Percentiles rank a stretch among this genome's conserved stretches.
phyloP scores from a whole-genome alignment of 306 rosid species.

The Aeschynomene evenia region DNA sequence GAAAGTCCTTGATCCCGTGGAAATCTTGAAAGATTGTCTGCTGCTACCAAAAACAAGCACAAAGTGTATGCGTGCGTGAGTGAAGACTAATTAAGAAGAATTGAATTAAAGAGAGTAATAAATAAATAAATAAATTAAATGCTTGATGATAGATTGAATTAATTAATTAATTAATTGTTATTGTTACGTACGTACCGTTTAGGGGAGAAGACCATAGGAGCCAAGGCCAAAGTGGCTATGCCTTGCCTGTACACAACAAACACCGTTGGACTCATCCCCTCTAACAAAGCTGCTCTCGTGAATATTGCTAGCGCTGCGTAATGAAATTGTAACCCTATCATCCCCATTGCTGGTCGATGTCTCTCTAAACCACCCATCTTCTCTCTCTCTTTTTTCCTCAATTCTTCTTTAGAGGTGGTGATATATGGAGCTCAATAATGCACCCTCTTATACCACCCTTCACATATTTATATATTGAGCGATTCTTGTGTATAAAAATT shows the following conservation, averaged over 20 bases:
- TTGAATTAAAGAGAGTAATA: too few relatives aligned
- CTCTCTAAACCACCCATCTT: constrained; percentile 43
- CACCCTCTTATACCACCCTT: not conserved
- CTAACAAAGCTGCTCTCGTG: constrained; percentile 61
- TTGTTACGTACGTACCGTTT: too few relatives aligned
- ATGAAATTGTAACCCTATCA: constrained; percentile 54
- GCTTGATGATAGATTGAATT: too few relatives aligned
- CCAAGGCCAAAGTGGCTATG: constrained; percentile 57
- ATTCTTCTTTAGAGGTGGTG: not conserved
- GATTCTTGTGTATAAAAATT: too few relatives aligned
- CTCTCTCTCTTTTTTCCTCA: too few relatives aligned
- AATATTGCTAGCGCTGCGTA: constrained; percentile 59
- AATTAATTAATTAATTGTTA: too few relatives aligned
- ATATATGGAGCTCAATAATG: not conserved
- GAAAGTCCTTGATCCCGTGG: constrained; percentile 50
- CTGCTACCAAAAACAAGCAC: constrained; percentile 24
- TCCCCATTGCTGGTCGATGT: constrained; percentile 45
- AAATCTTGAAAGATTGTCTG: constrained; percentile 37
- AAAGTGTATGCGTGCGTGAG: not conserved
- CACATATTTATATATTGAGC: not conserved
- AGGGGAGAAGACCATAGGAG: constrained; percentile 46
- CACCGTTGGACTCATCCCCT: constrained; percentile 66
- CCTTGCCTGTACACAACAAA: constrained; percentile 67
- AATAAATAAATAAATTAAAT: too few relatives aligned
- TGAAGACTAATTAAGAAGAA: too few relatives aligned